Evolutionary conservation across 164 flowering plant species (phyloP).

Genomic region (Vitis rotundifolia): DNA sequence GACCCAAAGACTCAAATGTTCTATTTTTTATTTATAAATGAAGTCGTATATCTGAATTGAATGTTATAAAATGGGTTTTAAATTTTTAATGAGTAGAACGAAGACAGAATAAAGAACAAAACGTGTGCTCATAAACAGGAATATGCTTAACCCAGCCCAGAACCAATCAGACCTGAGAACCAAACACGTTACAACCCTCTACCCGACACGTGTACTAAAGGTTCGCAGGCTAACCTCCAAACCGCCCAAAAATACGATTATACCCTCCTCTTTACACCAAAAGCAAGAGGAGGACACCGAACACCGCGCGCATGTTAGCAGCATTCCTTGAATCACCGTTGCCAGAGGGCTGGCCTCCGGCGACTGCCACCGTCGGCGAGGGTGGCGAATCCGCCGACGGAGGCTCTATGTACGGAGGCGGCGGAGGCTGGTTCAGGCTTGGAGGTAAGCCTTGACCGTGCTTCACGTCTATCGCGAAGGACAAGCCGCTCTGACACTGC

Average conservation of each 20-base stretch:
- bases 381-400: slow-evolving; percentile 27
- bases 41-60: too few relatives aligned
- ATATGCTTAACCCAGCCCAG: too few relatives aligned
- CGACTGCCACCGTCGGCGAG: slow-evolving; percentile 20
- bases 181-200: too few relatives aligned
- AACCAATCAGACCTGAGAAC: too few relatives aligned
- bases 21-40: too few relatives aligned
- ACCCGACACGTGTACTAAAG: not conserved
- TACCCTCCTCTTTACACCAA: not conserved
- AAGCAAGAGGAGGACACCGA: slow-evolving; percentile 1
- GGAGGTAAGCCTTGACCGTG: slow-evolving; percentile 79
- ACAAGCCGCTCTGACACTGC: slow-evolving; percentile 71
- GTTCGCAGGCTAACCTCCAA: not conserved
- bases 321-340: slow-evolving; percentile 4
- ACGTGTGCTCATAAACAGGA: too few relatives aligned
- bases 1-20: too few relatives aligned
- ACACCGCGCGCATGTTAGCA: slow-evolving; percentile 9
- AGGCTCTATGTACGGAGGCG: slow-evolving; percentile 55
- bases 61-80: too few relatives aligned
- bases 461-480: slow-evolving; percentile 56
- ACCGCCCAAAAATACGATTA: not conserved
- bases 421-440: slow-evolving; percentile 77
- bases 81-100: not conserved
- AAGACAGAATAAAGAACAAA: not conserved
- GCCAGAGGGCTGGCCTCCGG: slow-evolving; percentile 1